Conservation (phyloP, 2,329 filamentous ascomycete genomes). For the Neurospora sp. region DNA sequence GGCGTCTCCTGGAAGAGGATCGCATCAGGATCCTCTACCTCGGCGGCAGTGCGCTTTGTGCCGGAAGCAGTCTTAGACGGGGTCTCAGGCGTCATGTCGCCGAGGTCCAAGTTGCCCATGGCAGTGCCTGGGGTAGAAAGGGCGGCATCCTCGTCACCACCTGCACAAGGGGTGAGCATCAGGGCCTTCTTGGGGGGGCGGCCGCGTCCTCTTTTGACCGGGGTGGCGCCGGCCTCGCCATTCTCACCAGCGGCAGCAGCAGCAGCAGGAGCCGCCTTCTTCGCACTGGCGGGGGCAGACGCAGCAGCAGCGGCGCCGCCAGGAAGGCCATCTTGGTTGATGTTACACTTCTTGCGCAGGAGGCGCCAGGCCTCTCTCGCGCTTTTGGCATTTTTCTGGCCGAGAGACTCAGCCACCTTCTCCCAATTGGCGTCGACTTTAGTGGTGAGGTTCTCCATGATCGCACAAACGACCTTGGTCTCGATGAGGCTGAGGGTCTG, state of each 20-base stretch:
- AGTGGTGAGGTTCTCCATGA: constrained; percentile 8
- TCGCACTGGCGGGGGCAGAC: neutral
- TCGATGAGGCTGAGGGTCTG: constrained; percentile 2
- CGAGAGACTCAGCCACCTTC: neutral
- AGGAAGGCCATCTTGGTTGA: neutral
- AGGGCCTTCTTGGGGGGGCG: neutral
- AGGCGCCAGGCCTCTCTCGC: constrained; percentile 12
- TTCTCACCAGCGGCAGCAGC: neutral
- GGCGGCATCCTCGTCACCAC: neutral
- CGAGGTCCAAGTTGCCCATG: no score
- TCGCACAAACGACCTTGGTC: constrained; percentile 7
- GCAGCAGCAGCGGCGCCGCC: neutral
- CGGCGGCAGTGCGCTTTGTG: neutral
- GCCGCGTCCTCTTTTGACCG: neutral
- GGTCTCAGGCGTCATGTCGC: neutral
- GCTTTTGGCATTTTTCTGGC: constrained; percentile 8
- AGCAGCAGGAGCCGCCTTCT: neutral
- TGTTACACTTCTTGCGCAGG: constrained; percentile 7
- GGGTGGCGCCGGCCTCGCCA: neutral
- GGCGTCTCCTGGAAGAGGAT: neutral
- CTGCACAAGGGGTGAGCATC: neutral
- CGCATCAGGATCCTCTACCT: neutral
- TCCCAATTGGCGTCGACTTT: constrained; percentile 16
- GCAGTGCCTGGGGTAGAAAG: neutral
- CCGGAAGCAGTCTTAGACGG: neutral